These are phyloP conservation scores for Rhizoclosmatium sp. DNA, from an alignment of 192 early-diverging fungal genomes.

Conservation along the genomic window DNA sequence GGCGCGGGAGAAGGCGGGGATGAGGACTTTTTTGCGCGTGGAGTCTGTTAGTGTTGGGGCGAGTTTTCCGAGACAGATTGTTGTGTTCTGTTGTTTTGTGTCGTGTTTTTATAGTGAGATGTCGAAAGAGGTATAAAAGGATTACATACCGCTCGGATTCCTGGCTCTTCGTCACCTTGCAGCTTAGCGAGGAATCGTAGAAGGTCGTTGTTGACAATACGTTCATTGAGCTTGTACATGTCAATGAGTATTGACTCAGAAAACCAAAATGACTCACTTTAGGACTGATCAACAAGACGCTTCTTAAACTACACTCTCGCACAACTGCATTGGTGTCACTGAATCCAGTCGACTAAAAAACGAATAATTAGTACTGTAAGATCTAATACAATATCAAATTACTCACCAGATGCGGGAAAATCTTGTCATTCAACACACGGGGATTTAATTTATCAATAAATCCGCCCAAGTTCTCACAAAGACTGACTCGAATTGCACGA, in stretches of 20 bases:
- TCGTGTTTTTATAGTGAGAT: background rate
- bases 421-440: conserved; percentile 78
- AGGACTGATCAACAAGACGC: conserved; percentile 64
- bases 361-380: background rate
- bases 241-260: background rate
- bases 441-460: conserved; percentile 75
- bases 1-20: conserved; percentile 82
- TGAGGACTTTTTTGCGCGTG: conserved; percentile 80
- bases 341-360: conserved; percentile 79
- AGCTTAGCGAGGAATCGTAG: conserved; percentile 88
- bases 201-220: conserved; percentile 84
- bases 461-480: conserved; percentile 81
- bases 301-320: conserved; percentile 69
- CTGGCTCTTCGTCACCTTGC: conserved; percentile 90
- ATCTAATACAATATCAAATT: conserved; percentile 4
- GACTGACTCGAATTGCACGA: conserved; percentile 81
- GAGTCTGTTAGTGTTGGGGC: conserved; percentile 76
- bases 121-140: too few relatives aligned
- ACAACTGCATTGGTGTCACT: conserved; percentile 86
- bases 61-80: conserved; percentile 95
- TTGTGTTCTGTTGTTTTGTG: conserved; percentile 69
- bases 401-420: conserved; percentile 85
- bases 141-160: conserved; percentile 78
- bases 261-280: conserved; percentile 56
- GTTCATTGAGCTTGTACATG: conserved; percentile 63